Evolutionary conservation across 2,329 filamentous ascomycete genomes (phyloP), one percentile per base, ranked within the genome.

Genomic region (Pseudomassariella vexata): DNA sequence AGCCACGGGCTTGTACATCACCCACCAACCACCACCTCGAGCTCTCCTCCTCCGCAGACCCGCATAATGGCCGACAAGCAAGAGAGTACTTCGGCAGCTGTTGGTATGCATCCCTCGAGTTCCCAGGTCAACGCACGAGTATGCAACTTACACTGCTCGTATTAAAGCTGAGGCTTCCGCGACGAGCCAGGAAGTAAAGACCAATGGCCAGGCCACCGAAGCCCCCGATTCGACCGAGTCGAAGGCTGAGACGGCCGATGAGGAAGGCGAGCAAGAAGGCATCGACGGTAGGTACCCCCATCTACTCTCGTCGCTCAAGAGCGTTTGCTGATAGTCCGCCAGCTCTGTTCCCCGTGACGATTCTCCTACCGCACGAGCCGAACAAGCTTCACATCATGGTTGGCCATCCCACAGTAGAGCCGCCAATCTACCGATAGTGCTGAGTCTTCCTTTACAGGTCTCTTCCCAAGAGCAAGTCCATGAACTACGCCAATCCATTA

Each of bases 391-490:
- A 89, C 56, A 79, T 95, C 47, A 89, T 87, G 76, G 88, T 94
- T 61, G 62, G n/a, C n/a, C n/a, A n/a, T n/a, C n/a, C n/a, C n/a
- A n/a, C n/a, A n/a, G n/a, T n/a, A n/a, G n/a, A n/a, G n/a, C n/a
- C n/a, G n/a, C n/a, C n/a, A n/a, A n/a, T n/a, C n/a, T n/a, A n/a
- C n/a, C n/a, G n/a, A n/a, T 29, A 26, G 17, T 42, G 35, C 45
- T 48, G 50, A 50, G 30, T 37, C 33, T 35, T 34, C 31, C 32
- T 36, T 35, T 39, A 19, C 49, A 92, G 85, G 85, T 94, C 35
- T 90, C 87, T 24, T 82, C 82, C 45, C 85, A 95, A 69, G 94
- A 98, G 65, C 90, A 95, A 60, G 82, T 96, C 40, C 92, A 96
- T 62, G 92, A 98, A 68, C 81, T 98, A 49, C 85, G 92, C 46